Percentiles rank a stretch among this genome's conserved stretches.
These are phyloP conservation scores for Nakazawaea molendinolei DNA, from an alignment of 805 yeast species.

Conservation along the genomic window DNA sequence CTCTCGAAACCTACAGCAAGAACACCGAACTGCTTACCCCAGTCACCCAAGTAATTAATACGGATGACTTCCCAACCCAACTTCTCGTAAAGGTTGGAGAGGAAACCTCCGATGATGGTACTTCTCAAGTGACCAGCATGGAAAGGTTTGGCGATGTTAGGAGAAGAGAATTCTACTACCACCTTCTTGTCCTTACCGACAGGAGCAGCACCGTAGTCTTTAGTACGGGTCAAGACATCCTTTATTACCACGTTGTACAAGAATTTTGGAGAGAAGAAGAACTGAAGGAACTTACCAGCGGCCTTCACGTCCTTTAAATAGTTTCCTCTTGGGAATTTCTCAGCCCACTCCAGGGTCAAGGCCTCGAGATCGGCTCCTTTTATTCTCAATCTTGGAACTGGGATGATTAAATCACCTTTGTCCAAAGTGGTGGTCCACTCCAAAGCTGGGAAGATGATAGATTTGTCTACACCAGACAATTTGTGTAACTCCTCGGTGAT, in stretches of 20 bases:
- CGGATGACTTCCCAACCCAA: slow-evolving; percentile 90
- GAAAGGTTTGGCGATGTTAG: slow-evolving; percentile 98
- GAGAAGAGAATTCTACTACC: slow-evolving; percentile 89
- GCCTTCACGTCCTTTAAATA: slow-evolving; percentile 67
- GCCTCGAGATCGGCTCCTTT: slow-evolving; percentile 76
- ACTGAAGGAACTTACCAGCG: slow-evolving; percentile 88
- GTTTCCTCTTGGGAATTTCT: slow-evolving; percentile 64
- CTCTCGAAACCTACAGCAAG: slow-evolving; percentile 87
- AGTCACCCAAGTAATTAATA: slow-evolving; percentile 95
- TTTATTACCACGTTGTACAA: slow-evolving; percentile 64
- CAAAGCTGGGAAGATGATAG: slow-evolving; percentile 72
- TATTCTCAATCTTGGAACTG: slow-evolving; percentile 84
- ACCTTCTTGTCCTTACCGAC: slow-evolving; percentile 67
- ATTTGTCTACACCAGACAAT: slow-evolving; percentile 65
- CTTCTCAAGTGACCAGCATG: slow-evolving; percentile 99
- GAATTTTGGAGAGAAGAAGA: slow-evolving; percentile 65
- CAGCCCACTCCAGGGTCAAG: slow-evolving; percentile 72
- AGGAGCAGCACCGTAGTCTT: slow-evolving; percentile 68
- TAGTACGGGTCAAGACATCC: slow-evolving; percentile 55
- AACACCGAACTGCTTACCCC: slow-evolving; percentile 99
- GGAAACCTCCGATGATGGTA: slow-evolving; percentile 95
- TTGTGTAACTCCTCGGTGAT: slow-evolving; percentile 72
- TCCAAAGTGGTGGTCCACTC: slow-evolving; percentile 84
- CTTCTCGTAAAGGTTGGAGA: slow-evolving; percentile 82
- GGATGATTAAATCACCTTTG: slow-evolving; percentile 88